A percentile compares a stretch with the other conserved stretches of the same genome.
Evolutionary conservation across 1,284 basidiomycete species (phyloP).

Genomic region (Heterobasidion parviporum): DNA sequence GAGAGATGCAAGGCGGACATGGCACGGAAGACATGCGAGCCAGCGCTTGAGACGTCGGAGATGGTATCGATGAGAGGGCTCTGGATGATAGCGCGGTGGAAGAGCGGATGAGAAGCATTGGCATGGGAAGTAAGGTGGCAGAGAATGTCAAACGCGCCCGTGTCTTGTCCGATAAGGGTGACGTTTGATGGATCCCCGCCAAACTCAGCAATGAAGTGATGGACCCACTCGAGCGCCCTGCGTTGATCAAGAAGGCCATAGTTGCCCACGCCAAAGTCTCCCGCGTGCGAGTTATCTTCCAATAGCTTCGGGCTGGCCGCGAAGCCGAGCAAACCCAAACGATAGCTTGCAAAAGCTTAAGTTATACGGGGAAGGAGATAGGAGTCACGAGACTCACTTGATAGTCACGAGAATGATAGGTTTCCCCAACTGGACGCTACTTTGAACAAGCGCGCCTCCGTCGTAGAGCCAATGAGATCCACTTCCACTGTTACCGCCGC

Average conservation of each 20-base stretch:
- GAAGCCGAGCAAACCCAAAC: conserved; percentile 67
- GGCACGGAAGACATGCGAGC: conserved; percentile 56
- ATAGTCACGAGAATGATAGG: conserved; percentile 66
- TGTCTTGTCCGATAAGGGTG: conserved; percentile 62
- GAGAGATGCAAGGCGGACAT: conserved; percentile 45
- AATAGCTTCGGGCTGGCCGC: conserved; percentile 54
- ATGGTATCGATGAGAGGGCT: conserved; percentile 56
- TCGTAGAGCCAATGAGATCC: conserved; percentile 73
- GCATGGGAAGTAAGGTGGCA: conserved; percentile 55
- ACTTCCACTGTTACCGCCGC: conserved; percentile 61
- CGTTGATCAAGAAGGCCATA: conserved; percentile 70
- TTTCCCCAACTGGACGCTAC: conserved; percentile 50
- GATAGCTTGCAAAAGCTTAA: conserved; percentile 40
- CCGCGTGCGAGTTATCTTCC: conserved; percentile 54
- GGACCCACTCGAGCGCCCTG: conserved; percentile 62
- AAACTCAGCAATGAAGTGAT: conserved; percentile 56
- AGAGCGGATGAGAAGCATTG: conserved; percentile 53
- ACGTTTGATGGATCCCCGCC: conserved; percentile 66
- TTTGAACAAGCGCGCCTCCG: conserved; percentile 57
- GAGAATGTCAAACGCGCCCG: conserved; percentile 68
- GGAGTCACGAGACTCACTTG: conserved; percentile 43
- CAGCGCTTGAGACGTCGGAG: conserved; percentile 48
- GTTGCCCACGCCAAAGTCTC: conserved; percentile 68
- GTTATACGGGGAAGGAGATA: not conserved
- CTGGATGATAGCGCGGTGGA: conserved; percentile 61